A percentile compares a stretch with the other conserved stretches of the same genome.
Evolutionary conservation across 1,139 yeast species (phyloP).

Genomic region (Lodderomyces elongisporus): DNA sequence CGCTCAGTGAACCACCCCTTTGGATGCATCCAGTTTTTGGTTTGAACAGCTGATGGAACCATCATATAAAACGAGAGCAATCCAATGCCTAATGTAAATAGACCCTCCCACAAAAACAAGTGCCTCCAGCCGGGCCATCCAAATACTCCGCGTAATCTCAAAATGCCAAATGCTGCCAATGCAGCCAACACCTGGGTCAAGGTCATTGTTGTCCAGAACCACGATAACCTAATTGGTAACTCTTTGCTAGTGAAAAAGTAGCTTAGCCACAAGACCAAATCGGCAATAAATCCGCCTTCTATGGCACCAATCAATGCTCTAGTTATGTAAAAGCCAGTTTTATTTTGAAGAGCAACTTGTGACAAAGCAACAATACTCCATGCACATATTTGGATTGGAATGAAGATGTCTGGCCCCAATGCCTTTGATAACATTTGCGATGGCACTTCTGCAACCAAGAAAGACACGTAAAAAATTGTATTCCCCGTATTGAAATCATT

Average conservation of each 20-base stretch:
- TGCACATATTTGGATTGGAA: slow-evolving; percentile 28
- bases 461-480: slow-evolving; percentile 24
- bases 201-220: slow-evolving; percentile 15
- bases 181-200: slow-evolving; percentile 31
- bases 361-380: slow-evolving; percentile 29
- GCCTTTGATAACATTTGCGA: slow-evolving; percentile 28
- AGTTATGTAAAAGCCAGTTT: slow-evolving; percentile 22
- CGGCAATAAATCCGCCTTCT: slow-evolving; percentile 32
- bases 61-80: slow-evolving; percentile 47
- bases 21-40: slow-evolving; percentile 45
- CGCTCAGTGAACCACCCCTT: slow-evolving; percentile 62
- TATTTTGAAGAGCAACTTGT: slow-evolving; percentile 22
- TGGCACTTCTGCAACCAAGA: slow-evolving; percentile 30
- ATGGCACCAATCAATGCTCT: slow-evolving; percentile 25
- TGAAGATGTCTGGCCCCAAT: slow-evolving; percentile 28
- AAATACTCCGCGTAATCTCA: slow-evolving; percentile 24
- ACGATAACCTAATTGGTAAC: slow-evolving; percentile 21
- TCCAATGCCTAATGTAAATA: slow-evolving; percentile 53
- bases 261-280: slow-evolving; percentile 23
- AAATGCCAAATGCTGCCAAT: slow-evolving; percentile 29
- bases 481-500: slow-evolving; percentile 29
- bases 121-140: slow-evolving; percentile 54
- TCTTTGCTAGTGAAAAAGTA: slow-evolving; percentile 25
- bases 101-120: slow-evolving; percentile 63
- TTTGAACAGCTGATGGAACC: slow-evolving; percentile 57